Conservation (phyloP, 805 yeast genomes). For the Ogataea neopini region DNA sequence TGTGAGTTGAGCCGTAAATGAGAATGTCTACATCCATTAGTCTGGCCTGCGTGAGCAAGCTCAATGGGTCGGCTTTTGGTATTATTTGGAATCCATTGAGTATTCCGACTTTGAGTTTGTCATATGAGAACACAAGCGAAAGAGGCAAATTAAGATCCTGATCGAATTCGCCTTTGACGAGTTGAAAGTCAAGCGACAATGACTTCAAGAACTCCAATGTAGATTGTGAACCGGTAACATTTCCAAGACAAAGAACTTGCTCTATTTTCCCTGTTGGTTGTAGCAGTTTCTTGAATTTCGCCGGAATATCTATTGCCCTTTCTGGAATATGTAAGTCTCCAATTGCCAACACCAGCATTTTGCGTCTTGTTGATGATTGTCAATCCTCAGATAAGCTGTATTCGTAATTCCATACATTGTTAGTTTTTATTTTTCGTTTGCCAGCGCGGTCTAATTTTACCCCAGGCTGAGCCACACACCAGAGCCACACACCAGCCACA, state of each 20-base stretch:
- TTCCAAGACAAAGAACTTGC: constrained; percentile 84
- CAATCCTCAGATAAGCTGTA: no score
- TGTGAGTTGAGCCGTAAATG: constrained; percentile 91
- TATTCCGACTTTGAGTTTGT: constrained; percentile 76
- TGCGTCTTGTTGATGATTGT: no score
- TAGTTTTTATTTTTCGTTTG: constrained; percentile 2
- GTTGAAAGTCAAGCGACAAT: constrained; percentile 69
- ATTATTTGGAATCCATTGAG: constrained; percentile 82
- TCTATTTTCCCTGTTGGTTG: constrained; percentile 78
- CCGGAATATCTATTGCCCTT: constrained; percentile 64
- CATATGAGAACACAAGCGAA: constrained; percentile 64
- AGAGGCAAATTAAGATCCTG: constrained; percentile 54
- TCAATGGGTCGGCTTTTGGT: constrained; percentile 85
- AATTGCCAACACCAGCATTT: constrained; percentile 74
- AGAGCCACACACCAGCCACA: constrained; percentile 2
- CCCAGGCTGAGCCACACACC: no score
- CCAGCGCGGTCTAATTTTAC: constrained; percentile 3
- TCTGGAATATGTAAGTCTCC: constrained; percentile 93
- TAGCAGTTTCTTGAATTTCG: constrained; percentile 70
- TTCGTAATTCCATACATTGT: not conserved
- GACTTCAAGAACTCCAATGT: constrained; percentile 65
- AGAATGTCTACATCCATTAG: constrained; percentile 89
- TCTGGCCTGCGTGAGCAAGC: constrained; percentile 78
- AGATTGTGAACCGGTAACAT: constrained; percentile 65
- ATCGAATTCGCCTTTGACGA: constrained; percentile 86